A percentile compares a stretch with the other conserved stretches of the same genome.
Evolutionary conservation across 169 alveolate genomes (phyloP).

Genomic region (Cryptosporidium canis): DNA sequence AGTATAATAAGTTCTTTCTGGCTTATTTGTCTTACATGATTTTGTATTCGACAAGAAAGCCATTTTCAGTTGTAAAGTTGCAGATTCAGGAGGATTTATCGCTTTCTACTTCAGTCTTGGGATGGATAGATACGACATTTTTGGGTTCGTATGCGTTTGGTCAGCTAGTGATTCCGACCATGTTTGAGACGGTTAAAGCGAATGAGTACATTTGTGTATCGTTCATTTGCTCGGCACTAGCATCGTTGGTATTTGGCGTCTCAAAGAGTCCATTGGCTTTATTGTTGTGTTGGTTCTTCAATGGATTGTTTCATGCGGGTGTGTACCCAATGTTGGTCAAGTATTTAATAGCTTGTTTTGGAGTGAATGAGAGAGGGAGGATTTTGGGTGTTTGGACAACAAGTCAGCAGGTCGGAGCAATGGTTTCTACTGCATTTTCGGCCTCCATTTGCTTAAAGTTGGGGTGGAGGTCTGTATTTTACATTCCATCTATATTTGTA

Average conservation of each 20-base stretch:
- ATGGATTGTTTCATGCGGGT: constrained; percentile 77
- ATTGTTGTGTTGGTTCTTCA: constrained; percentile 69
- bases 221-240: constrained; percentile 64
- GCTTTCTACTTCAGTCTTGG: constrained; percentile 69
- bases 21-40: constrained; percentile 74
- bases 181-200: constrained; percentile 41
- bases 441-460: constrained; percentile 73
- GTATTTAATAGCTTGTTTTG: constrained; percentile 53
- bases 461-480: constrained; percentile 79
- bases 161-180: constrained; percentile 74
- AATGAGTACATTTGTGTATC: constrained; percentile 20
- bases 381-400: constrained; percentile 78
- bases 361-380: constrained; percentile 68
- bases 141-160: constrained; percentile 78
- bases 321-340: constrained; percentile 77
- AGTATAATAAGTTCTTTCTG: constrained; percentile 38
- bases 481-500: constrained; percentile 69
- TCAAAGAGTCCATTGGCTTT: constrained; percentile 3
- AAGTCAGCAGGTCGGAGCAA: constrained; percentile 78
- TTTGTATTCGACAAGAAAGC: constrained; percentile 77
- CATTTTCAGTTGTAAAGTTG: constrained; percentile 77
- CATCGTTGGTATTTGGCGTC: constrained; percentile 68
- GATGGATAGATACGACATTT: constrained; percentile 79
- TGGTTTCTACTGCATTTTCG: constrained; percentile 76
- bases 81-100: constrained; percentile 61